A percentile compares a stretch with the other conserved stretches of the same genome.
phyloP scores from a whole-genome alignment of 441 rosid genomes.

The Populus hybrid region DNA sequence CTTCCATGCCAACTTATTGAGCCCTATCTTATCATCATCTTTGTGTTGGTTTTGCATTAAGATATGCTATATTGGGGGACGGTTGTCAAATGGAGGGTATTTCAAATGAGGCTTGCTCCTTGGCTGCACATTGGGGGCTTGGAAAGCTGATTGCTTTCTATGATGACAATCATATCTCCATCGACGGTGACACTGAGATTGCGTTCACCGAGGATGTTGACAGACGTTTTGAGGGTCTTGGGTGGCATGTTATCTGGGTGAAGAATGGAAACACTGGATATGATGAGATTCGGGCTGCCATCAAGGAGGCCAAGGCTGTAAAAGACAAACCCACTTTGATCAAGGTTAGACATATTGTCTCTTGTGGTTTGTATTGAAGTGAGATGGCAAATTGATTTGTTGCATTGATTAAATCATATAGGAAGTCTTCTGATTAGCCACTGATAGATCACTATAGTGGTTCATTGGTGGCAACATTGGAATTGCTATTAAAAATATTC shows the following conservation, averaged over 20 bases:
- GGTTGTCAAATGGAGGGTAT: conserved; percentile 98
- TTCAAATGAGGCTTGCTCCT: conserved; percentile 78
- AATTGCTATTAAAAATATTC: background rate
- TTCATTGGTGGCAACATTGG: background rate
- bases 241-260: conserved; percentile 98
- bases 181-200: conserved; percentile 87
- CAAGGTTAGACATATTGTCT: conserved; percentile 46
- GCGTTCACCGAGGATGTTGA: conserved; percentile 88
- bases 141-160: conserved; percentile 92
- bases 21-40: background rate
- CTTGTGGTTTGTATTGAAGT: background rate
- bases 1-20: conserved; percentile 5
- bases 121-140: conserved; percentile 93
- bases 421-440: background rate
- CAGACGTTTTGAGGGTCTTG: conserved; percentile 80
- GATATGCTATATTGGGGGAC: conserved; percentile 74
- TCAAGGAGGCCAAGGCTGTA: conserved; percentile 88
- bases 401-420: background rate
- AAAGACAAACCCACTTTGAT: conserved; percentile 89
- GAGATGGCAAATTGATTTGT: background rate
- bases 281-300: conserved; percentile 93
- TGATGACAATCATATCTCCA: conserved; percentile 94
- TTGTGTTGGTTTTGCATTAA: conserved; percentile 18
- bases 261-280: conserved; percentile 93
- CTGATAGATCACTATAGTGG: background rate